Percentiles rank a stretch among this genome's conserved stretches.
phyloP scores from a whole-genome alignment of 192 early-diverging fungal species.

The Phlyctochytrium planicorne region DNA sequence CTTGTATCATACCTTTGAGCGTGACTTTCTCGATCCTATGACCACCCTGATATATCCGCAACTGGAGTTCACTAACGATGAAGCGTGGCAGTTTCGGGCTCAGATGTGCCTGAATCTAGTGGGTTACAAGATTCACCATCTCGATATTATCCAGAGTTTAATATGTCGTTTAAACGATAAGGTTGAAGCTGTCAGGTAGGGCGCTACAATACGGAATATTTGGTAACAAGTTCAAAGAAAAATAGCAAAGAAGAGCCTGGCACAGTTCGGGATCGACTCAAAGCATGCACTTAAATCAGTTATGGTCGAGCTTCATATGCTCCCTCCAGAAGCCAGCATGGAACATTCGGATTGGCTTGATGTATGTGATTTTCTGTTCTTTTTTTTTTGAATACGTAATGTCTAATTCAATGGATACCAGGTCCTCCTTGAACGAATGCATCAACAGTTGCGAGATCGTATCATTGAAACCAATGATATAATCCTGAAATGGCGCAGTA shows the following conservation, averaged over 20 bases:
- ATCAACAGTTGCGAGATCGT: background rate
- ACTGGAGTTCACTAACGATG: constrained; percentile 33
- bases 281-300: constrained; percentile 25
- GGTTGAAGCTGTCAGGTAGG: constrained; percentile 30
- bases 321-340: constrained; percentile 7
- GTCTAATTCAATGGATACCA: background rate
- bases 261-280: constrained; percentile 35
- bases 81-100: constrained; percentile 45
- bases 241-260: constrained; percentile 35
- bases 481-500: background rate
- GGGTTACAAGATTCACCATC: constrained; percentile 26
- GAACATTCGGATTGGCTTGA: constrained; percentile 29
- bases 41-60: constrained; percentile 28
- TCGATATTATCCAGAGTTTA: constrained; percentile 31
- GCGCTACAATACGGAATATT: background rate
- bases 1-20: constrained; percentile 36
- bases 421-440: background rate
- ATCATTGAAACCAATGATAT: background rate
- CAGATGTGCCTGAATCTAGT: constrained; percentile 32
- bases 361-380: constrained; percentile 22
- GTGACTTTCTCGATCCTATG: constrained; percentile 40
- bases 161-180: constrained; percentile 34
- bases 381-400: no score
- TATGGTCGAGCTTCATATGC: constrained; percentile 37
- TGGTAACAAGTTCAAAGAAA: constrained; percentile 10